Conservation (phyloP, 768 basidiomycete species). For the Phlegmacium glaucopus region DNA sequence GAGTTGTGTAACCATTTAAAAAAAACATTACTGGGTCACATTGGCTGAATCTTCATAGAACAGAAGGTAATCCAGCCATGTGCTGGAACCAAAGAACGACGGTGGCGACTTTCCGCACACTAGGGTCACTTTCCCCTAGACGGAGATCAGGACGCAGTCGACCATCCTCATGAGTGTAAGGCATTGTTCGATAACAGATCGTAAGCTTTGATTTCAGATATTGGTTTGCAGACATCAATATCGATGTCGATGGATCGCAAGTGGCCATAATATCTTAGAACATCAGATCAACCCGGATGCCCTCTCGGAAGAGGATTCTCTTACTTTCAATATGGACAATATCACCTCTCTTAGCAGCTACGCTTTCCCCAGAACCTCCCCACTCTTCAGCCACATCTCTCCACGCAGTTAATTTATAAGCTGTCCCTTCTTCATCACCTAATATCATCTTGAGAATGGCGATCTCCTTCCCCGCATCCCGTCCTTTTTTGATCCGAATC, state of each 20-base stretch:
- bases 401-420: constrained; percentile 79
- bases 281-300: background rate
- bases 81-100: constrained; percentile 70
- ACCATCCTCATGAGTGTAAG: constrained; percentile 54
- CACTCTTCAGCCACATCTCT: constrained; percentile 70
- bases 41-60: background rate
- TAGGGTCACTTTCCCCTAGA: constrained; percentile 64
- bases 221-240: constrained; percentile 65
- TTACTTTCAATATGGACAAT: constrained; percentile 67
- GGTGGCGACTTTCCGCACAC: constrained; percentile 61
- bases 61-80: constrained; percentile 57
- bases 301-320: constrained; percentile 19
- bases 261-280: constrained; percentile 49
- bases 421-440: constrained; percentile 65
- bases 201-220: constrained; percentile 56
- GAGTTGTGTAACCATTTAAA: too few relatives aligned
- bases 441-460: constrained; percentile 67
- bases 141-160: constrained; percentile 69
- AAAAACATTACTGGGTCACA: too few relatives aligned
- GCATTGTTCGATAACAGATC: constrained; percentile 81
- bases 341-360: constrained; percentile 64
- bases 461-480: constrained; percentile 67
- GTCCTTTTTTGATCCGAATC: constrained; percentile 64
- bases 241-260: constrained; percentile 40
- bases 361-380: constrained; percentile 45